Conservation (phyloP, 2,329 filamentous ascomycete genomes). For the Xenoacremonium recifei region DNA sequence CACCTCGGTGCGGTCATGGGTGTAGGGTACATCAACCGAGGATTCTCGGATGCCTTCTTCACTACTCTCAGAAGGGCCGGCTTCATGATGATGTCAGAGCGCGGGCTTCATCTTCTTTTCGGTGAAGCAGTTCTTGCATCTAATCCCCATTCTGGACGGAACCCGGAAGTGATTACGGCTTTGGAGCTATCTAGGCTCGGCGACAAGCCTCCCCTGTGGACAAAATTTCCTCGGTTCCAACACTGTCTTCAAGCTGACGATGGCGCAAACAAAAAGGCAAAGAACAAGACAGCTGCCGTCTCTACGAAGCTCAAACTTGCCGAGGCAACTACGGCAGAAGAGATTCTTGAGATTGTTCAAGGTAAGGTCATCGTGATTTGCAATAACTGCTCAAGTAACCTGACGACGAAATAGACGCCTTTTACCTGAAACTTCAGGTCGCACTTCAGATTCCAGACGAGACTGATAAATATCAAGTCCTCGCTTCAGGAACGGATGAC, state of each 20-base stretch:
- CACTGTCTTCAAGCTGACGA: neutral
- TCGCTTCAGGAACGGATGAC: constrained; percentile 6
- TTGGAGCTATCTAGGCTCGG: neutral
- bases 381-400: neutral
- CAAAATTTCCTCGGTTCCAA: neutral
- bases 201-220: neutral
- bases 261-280: neutral
- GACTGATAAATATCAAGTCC: neutral
- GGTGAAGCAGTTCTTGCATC: neutral
- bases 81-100: neutral
- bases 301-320: neutral
- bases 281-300: neutral
- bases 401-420: neutral
- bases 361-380: neutral
- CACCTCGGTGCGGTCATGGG: constrained; percentile 39
- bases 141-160: neutral
- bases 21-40: constrained; percentile 35
- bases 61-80: neutral
- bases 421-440: neutral
- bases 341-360: neutral
- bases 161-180: neutral
- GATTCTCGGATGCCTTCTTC: neutral
- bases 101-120: neutral
- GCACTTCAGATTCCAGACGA: neutral
- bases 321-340: neutral